Evolutionary conservation across 441 rosid species (phyloP), one percentile per base, ranked within the genome.

Genomic region (Erodium moschatum): DNA sequence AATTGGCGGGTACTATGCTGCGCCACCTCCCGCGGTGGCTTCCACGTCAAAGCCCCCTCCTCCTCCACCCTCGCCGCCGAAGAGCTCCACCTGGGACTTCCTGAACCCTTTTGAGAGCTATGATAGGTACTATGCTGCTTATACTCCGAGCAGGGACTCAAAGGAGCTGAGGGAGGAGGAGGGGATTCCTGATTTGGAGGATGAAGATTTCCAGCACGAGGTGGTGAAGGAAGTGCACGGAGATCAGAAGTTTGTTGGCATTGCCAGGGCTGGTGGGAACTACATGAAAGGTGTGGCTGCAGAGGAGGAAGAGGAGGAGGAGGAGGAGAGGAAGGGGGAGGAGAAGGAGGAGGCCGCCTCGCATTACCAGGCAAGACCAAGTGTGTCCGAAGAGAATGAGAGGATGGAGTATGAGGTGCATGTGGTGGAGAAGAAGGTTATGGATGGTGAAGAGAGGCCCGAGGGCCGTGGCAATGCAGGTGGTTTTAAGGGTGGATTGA

Each of bases 121-220:
- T 65, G 92, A 86, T 6, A 83, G 75, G 73, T 78, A 48, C 61
- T 81, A 85, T 62, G 81, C 80, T 6, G 29, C 80, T n/a, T 81
- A 84, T 44, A 77, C 88, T 15, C 89, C 92, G 40, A 83, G 83
- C 71, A 67, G 91, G 81, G 80, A 91, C 68, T 93, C 85, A 0
- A 88, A 82, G 77, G 97, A 91, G 65, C 70, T 89, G 62, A 87
- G 99, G 67, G 97, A 94, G 18, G 96, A 85, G 76, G 97, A 91
- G 75, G 97, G 96, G 33, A 89, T 94, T 4, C 99, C 99, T 69
- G 99, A 94, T 68, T 81, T 94, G 79, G 99, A 94, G 77, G 92
- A 91, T 13, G 97, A 87, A 62, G 81, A 83, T 64, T 81, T 69
- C 24, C 89, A 79, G 16, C 81, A 81, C 64, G 97, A 91, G 79